phyloP scores from a whole-genome alignment of 2,329 filamentous ascomycete species.

The Cladosporium halotolerans region DNA sequence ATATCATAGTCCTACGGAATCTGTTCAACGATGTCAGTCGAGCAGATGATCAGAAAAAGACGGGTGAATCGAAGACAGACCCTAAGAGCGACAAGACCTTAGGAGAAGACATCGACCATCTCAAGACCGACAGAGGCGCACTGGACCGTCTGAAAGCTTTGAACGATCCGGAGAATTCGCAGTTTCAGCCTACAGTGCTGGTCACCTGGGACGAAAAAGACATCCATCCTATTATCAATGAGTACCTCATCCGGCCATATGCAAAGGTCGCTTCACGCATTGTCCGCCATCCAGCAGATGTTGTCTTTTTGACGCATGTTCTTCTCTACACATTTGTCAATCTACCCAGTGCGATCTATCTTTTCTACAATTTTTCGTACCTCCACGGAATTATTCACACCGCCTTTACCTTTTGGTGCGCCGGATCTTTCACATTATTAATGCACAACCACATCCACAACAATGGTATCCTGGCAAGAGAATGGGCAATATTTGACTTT shows the following conservation, averaged over 20 bases:
- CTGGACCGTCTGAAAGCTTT: conserved; percentile 42
- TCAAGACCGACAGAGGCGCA: conserved; percentile 23
- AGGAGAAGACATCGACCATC: background rate
- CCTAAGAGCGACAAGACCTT: background rate
- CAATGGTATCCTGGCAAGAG: conserved; percentile 53
- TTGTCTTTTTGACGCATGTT: conserved; percentile 72
- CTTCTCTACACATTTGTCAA: conserved; percentile 65
- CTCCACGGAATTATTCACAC: conserved; percentile 61
- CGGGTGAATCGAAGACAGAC: background rate
- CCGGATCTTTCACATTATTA: conserved; percentile 71
- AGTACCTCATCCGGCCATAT: conserved; percentile 55
- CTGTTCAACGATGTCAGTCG: conserved; percentile 29
- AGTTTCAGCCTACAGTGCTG: conserved; percentile 53
- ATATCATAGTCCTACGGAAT: conserved; percentile 34
- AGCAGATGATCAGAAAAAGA: background rate
- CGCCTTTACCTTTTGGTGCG: conserved; percentile 60
- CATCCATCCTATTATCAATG: conserved; percentile 39
- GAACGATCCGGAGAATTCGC: conserved; percentile 43
- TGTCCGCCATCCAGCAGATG: conserved; percentile 63
- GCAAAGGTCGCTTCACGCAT: conserved; percentile 48
- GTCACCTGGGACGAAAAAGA: conserved; percentile 46
- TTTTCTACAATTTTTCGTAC: conserved; percentile 63
- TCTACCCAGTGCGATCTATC: conserved; percentile 59
- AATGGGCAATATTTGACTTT: conserved; percentile 52
- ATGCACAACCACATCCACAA: conserved; percentile 82